Evolutionary conservation across 2,329 filamentous ascomycete genomes (phyloP), one percentile per base, ranked within the genome.

Genomic region (Hypoxylon sp.): DNA sequence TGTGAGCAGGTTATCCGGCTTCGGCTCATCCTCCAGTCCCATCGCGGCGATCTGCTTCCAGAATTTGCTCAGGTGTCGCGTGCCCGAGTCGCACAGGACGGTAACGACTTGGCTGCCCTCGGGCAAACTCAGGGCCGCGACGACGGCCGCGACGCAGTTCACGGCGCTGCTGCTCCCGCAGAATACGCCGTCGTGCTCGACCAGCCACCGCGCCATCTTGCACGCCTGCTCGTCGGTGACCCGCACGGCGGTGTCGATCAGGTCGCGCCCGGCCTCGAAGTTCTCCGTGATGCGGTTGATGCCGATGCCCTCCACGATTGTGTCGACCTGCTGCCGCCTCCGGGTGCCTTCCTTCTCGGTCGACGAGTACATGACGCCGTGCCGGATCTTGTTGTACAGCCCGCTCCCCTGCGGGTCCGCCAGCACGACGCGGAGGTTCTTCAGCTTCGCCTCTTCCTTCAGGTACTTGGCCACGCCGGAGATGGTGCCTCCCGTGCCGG

Each of bases 351-450:
- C 96, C 69, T 86, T 87, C 80, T 99, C 96, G 28, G 92, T 96
- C 0, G 85, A 74, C 64, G 93, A 91, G 80, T 97, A 99, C 93
- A 99, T 97, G 65, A 99, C 96, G 4, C 95, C 96, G 78, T 96
- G 92, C 71, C 91, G 91, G 70, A 99, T 85, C 75, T 93, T 91
- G 81, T 99, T 97, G 82, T 91, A 97, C 24, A 99, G 82, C 0
- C 96, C 96, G 76, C 93, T 97, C 8, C 96, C 96, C 76, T 96
- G 93, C 1, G 96, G 96, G 78, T 99, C 96, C 0, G 96, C 95
- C 1, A 99, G 87, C 1, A 98, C 89, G 30, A 98, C 59, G 3
- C 57, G 48, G 3, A 73, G 51, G 16, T 40, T 20, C 9, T 84
- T 83, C n/a, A 93, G 76, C 53, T 85, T 76, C 16, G 80, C 80